phyloP scores from a whole-genome alignment of 2,329 filamentous ascomycete genomes.

The Didymella arachidicola region DNA sequence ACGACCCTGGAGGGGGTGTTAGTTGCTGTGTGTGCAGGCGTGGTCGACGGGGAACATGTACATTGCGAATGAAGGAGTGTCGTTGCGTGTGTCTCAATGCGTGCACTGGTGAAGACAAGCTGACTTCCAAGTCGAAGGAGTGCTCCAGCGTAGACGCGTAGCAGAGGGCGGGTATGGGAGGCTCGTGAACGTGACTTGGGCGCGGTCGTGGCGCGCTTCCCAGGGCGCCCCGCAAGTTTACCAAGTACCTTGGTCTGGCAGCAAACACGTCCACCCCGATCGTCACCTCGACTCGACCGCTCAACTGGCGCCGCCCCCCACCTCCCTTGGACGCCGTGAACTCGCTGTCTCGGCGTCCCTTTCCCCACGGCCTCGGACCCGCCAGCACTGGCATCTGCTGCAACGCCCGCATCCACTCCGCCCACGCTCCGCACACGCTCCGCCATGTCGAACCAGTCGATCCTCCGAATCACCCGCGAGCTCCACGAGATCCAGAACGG shows the following conservation, averaged over 20 bases:
- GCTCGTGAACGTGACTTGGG: slow-evolving; percentile 11
- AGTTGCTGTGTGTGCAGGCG: neutral
- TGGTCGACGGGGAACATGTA: too few relatives aligned
- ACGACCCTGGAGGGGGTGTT: slow-evolving; percentile 75
- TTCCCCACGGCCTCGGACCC: neutral
- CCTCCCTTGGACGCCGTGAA: slow-evolving; percentile 20
- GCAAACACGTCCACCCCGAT: slow-evolving; percentile 13
- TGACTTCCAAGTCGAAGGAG: neutral
- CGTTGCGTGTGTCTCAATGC: too few relatives aligned
- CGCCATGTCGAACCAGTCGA: slow-evolving; percentile 80
- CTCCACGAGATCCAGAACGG: slow-evolving; percentile 84
- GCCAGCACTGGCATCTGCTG: neutral
- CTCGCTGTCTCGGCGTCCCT: slow-evolving; percentile 22
- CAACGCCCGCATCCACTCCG: neutral
- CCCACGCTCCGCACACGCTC: slow-evolving; percentile 3
- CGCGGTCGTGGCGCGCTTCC: slow-evolving; percentile 7
- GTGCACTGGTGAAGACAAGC: neutral
- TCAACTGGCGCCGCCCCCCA: slow-evolving; percentile 6
- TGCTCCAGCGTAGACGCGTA: neutral
- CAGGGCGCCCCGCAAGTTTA: slow-evolving; percentile 10
- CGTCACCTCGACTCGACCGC: slow-evolving; percentile 7
- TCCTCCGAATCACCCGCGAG: slow-evolving; percentile 89
- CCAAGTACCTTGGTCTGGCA: neutral
- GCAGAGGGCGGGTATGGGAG: neutral
- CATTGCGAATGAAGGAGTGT: slow-evolving; percentile 21